Base-by-base conservation (phyloP, 768 basidiomycete species). In the Auricularia cornea region DNA sequence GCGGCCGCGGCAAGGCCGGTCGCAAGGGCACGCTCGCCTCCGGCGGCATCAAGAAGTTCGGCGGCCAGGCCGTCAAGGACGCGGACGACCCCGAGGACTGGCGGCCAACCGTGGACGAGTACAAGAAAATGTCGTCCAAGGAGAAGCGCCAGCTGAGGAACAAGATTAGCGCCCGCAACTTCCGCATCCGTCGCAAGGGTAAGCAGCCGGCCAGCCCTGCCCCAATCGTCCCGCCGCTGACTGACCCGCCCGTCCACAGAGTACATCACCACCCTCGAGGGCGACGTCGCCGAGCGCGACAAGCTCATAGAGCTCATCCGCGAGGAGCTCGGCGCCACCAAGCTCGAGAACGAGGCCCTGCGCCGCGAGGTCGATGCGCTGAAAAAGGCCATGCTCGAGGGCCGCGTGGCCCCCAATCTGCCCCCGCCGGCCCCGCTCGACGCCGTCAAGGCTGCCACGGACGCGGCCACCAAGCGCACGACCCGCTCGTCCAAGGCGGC, bases 121-220 rank as follows among this genome's bases (percentile, higher is more conserved):
- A 98, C 78, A 88, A 91, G 72, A 98, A 93, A 75, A 90, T 99
- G 84, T 85, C 86, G 4, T 89, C 87, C 70, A 98, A 96, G 77
- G 95, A 98, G 79, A 98, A 98, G 76, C 79, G 97, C 10, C 96
- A 98, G 74, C 78, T 98, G 51, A 75, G 96, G 60, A 99, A 99
- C 79, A 99, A 99, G 86, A 94, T 98, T 68, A 89, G 87, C 67
- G 96, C 96, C 0, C 79, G 95, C 61, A 97, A 96, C 72, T 98
- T 98, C 77, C 82, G 96, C n/a, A 91, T 94, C 31, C 79, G 96
- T 40, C 81, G 94, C 73, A 98, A 98, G 79, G 95, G 92, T 90
- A 31, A 57, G 75, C 71, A 62, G 59, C 60, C n/a, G n/a, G n/a
- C 44, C 56, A n/a, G 51, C 51, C 51, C 29, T 0, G 12, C 28